phyloP scores from a whole-genome alignment of 495 filamentous ascomycete genomes.

The Xylaria intraflava region DNA sequence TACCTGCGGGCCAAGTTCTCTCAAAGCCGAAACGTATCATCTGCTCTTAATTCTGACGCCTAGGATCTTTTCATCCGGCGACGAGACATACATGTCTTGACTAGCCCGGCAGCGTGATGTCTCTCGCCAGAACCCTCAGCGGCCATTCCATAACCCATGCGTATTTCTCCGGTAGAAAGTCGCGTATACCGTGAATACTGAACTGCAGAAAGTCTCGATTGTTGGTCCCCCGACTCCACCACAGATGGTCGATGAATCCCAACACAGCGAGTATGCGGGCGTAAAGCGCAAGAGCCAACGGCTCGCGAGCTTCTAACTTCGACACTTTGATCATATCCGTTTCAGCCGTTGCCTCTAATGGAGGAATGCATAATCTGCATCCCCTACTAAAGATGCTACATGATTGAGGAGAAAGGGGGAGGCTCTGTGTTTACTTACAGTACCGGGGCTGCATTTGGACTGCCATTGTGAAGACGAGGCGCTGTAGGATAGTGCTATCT shows the following conservation, averaged over 20 bases:
- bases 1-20: not conserved
- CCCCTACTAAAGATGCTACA: not conserved
- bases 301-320: conserved; percentile 2
- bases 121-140: not conserved
- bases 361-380: not conserved
- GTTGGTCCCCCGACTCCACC: conserved; percentile 9
- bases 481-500: conserved; percentile 1
- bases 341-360: not conserved
- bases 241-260: conserved; percentile 7
- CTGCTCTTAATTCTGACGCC: not conserved
- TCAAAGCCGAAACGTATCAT: not conserved
- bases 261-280: conserved; percentile 5
- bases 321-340: not conserved
- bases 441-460: conserved; percentile 4
- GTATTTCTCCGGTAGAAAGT: not conserved
- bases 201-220: conserved; percentile 1
- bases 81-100: not conserved
- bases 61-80: not conserved
- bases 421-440: not conserved
- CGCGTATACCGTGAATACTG: conserved; percentile 1
- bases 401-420: not conserved
- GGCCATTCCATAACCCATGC: conserved; percentile 8
- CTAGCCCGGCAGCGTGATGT: not conserved
- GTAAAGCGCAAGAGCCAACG: conserved; percentile 9
- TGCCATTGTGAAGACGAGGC: conserved; percentile 10